Evolutionary conservation across 108 stramenopile species (phyloP).

Genomic region (Cyclotella baltica): DNA sequence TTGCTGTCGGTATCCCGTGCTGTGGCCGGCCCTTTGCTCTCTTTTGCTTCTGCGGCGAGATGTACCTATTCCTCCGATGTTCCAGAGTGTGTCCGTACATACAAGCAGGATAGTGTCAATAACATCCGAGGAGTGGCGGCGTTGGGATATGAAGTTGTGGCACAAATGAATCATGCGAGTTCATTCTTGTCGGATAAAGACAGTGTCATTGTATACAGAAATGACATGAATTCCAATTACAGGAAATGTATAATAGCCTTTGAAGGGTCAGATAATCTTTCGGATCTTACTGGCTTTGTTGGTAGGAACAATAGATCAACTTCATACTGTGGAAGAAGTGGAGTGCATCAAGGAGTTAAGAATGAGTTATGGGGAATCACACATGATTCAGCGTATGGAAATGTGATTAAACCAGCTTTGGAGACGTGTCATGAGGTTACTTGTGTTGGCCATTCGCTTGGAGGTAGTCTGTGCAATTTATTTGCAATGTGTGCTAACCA

Average conservation of each 20-base stretch:
- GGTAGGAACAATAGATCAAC: constrained; percentile 12
- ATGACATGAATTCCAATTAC: constrained; percentile 6
- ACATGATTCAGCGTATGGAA: constrained; percentile 22
- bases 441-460: constrained; percentile 26
- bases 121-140: constrained; percentile 5
- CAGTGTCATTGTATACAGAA: constrained; percentile 17
- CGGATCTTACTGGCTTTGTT: constrained; percentile 22
- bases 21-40: constrained; percentile 9
- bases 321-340: constrained; percentile 26
- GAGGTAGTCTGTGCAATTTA: constrained; percentile 30
- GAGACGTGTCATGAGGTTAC: constrained; percentile 42
- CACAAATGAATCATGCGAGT: constrained; percentile 22
- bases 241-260: constrained; percentile 34
- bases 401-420: constrained; percentile 19
- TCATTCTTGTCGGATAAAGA: constrained; percentile 5
- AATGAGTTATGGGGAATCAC: constrained; percentile 33
- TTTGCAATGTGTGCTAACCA: constrained; percentile 43
- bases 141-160: constrained; percentile 22
- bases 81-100: constrained; percentile 16
- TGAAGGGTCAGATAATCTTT: constrained; percentile 10
- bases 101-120: background rate
- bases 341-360: constrained; percentile 25
- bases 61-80: constrained; percentile 17
- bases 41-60: constrained; percentile 19
- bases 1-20: constrained; percentile 8